Evolutionary conservation across 257 asterid genomes (phyloP).

Genomic region (Ilex asprella): DNA sequence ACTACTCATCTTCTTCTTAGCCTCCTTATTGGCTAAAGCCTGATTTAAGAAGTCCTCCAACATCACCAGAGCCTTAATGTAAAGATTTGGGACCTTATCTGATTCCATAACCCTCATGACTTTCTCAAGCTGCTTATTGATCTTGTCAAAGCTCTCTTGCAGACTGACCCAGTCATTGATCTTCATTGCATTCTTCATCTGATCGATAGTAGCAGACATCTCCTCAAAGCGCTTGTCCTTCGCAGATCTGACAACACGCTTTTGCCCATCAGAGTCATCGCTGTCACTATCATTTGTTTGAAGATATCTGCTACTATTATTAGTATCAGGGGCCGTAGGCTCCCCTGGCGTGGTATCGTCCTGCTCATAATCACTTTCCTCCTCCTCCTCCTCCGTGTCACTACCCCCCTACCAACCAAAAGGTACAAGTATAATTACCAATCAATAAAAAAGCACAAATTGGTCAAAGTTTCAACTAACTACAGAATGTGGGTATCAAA

Average conservation of each 20-base stretch:
- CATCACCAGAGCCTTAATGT: slow-evolving; percentile 88
- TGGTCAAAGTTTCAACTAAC: neutral
- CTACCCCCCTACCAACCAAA: slow-evolving; percentile 43
- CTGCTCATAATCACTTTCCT: slow-evolving; percentile 35
- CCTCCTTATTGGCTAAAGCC: slow-evolving; percentile 85
- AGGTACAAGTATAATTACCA: slow-evolving; percentile 1
- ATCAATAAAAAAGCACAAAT: neutral
- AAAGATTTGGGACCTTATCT: slow-evolving; percentile 60
- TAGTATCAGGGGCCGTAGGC: slow-evolving; percentile 14
- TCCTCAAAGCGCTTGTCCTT: slow-evolving; percentile 89
- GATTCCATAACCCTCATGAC: slow-evolving; percentile 79
- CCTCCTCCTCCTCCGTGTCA: slow-evolving; percentile 58
- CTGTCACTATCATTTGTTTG: slow-evolving; percentile 45
- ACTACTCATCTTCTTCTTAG: slow-evolving; percentile 94
- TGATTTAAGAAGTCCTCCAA: slow-evolving; percentile 76
- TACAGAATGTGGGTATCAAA: neutral
- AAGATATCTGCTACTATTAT: slow-evolving; percentile 37
- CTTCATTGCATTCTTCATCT: slow-evolving; percentile 93
- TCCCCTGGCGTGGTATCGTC: slow-evolving; percentile 32
- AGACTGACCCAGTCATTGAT: slow-evolving; percentile 92
- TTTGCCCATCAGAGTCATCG: slow-evolving; percentile 57
- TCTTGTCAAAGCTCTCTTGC: slow-evolving; percentile 93
- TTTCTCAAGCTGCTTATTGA: slow-evolving; percentile 87
- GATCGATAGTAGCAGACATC: slow-evolving; percentile 75
- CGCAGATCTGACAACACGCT: slow-evolving; percentile 69